phyloP scores from a whole-genome alignment of 2,329 filamentous ascomycete genomes.

The Botrytis medusae region DNA sequence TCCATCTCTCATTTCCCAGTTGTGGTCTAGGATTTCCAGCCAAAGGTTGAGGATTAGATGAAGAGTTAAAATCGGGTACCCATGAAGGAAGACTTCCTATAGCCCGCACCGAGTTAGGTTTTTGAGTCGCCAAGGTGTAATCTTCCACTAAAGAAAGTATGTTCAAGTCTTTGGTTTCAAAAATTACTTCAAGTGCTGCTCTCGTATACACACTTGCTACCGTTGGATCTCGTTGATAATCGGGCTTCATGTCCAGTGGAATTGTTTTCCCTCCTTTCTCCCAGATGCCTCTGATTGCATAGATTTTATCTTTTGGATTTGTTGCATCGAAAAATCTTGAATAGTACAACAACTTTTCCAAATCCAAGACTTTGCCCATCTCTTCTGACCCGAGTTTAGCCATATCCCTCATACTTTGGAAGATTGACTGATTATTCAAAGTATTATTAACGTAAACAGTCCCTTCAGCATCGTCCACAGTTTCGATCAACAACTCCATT shows the following conservation, averaged over 20 bases:
- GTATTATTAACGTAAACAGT: conserved; percentile 21
- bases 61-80: conserved; percentile 26
- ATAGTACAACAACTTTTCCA: conserved; percentile 25
- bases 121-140: neutral
- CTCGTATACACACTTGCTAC: conserved; percentile 22
- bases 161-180: conserved; percentile 25
- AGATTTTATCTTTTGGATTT: conserved; percentile 24
- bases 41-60: conserved; percentile 20
- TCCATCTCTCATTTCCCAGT: conserved; percentile 18
- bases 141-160: conserved; percentile 28
- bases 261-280: conserved; percentile 16
- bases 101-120: conserved; percentile 1
- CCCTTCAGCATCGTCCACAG: conserved; percentile 9
- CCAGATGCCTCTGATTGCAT: conserved; percentile 26
- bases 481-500: conserved; percentile 19
- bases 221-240: conserved; percentile 5
- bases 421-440: conserved; percentile 25
- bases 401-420: conserved; percentile 19
- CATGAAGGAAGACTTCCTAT: conserved; percentile 24
- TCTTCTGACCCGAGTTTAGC: neutral
- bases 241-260: conserved; percentile 4
- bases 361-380: neutral
- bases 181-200: conserved; percentile 19
- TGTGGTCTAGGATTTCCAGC: conserved; percentile 23
- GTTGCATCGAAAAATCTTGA: conserved; percentile 25